Evolutionary conservation across 179 eudicot genomes (phyloP), one percentile per base, ranked within the genome.

Genomic region (Amaranthus tricolor): DNA sequence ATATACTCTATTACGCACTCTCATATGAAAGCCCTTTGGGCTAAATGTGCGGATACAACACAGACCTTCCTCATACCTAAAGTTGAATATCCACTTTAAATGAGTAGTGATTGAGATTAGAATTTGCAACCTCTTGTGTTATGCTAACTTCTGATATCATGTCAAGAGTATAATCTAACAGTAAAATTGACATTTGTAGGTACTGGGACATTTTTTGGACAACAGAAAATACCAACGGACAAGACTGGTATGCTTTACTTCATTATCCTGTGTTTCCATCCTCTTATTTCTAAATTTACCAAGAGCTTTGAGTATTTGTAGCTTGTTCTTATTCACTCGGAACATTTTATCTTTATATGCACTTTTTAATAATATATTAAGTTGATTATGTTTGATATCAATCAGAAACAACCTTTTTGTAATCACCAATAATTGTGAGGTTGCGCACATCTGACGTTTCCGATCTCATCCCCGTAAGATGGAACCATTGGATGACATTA

Each of bases 141-240:
- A 7, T 31, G 9, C 3, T 66, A 14, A 43, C 15, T 14, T 31
- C 16, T 68, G 6, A 51, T 13, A 10, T 0, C 40, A 31, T 0
- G 1, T 24, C 31, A 24, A 24, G 1, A 24, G 31, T 24, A 24
- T 24, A 24, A 31, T 31, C 40, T 31, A 31, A 31, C 40, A 31
- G 40, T 31, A 31, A 31, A 20, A 51, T 7, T 17, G 9, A 12
- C 20, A 16, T 20, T 13, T 77, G 9, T 66, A 78, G 81, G 76
- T 73, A 78, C 56, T 78, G 81, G 77, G 69, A 78, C 48, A 15
- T 78, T 5, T 68, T 68, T 43, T 78, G 81, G 81, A 2, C 51
- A 16, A 68, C 66, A 16, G 17, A 24, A 9, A 3, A 48, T 6
- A 13, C 7, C 52, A 4, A 65, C 0, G 57, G 62, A 59, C 12